Conservation (phyloP, 805 yeast genomes). For the Schwanniomyces occidentalis region DNA sequence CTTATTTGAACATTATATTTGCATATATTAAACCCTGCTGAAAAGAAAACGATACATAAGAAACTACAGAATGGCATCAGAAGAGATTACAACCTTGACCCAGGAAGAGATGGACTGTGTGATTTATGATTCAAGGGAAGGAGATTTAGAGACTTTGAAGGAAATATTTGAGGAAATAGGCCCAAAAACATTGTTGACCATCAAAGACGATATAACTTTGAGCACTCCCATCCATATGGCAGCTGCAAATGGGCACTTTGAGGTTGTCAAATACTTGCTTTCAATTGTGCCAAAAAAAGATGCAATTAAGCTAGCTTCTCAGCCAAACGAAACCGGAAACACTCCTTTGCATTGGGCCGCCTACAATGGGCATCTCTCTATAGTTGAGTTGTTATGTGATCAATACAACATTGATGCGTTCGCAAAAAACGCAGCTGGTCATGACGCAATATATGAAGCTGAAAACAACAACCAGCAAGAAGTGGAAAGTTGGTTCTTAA, state of each 20-base stretch:
- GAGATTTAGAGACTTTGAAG: slow-evolving; percentile 75
- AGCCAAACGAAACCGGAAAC: slow-evolving; percentile 77
- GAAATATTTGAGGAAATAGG: slow-evolving; percentile 64
- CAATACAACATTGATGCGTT: slow-evolving; percentile 80
- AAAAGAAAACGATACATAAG: too few species aligned
- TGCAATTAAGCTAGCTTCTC: slow-evolving; percentile 33
- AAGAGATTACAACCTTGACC: slow-evolving; percentile 24
- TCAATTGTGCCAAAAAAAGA: slow-evolving; percentile 46
- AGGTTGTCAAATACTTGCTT: slow-evolving; percentile 61
- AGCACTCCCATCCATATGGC: slow-evolving; percentile 93
- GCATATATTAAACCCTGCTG: too few species aligned
- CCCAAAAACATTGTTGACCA: slow-evolving; percentile 40
- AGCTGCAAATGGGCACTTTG: slow-evolving; percentile 87
- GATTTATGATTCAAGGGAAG: slow-evolving; percentile 81
- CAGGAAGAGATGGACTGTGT: slow-evolving; percentile 85
- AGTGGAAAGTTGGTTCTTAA: slow-evolving; percentile 74
- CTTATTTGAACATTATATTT: too few species aligned
- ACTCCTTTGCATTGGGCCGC: slow-evolving; percentile 98
- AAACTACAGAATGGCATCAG: slow-evolving; percentile 7
- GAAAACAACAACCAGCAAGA: slow-evolving; percentile 74
- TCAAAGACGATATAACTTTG: slow-evolving; percentile 62
- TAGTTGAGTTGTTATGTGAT: slow-evolving; percentile 71
- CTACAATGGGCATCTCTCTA: slow-evolving; percentile 75
- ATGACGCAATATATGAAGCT: slow-evolving; percentile 88
- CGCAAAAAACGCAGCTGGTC: slow-evolving; percentile 68